Evolutionary conservation across 2,329 filamentous ascomycete species (phyloP).

Genomic region (Colletotrichum caudatum): DNA sequence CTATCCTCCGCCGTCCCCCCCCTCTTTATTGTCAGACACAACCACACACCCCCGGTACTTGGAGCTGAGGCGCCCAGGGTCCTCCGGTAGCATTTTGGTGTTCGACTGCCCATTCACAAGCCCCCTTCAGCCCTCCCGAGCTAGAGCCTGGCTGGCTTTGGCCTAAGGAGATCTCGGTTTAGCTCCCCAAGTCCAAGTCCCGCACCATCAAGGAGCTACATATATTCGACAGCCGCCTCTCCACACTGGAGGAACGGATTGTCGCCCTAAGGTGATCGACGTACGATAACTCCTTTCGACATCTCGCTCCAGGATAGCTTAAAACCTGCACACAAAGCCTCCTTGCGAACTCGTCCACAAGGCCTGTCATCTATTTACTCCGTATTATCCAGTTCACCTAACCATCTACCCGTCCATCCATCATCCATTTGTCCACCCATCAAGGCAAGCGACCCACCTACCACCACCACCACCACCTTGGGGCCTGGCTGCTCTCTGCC

Average conservation of each 20-base stretch:
- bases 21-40: conserved; percentile 32
- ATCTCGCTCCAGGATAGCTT: conserved; percentile 37
- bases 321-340: conserved; percentile 40
- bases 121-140: conserved; percentile 55
- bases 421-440: conserved; percentile 1
- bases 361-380: conserved; percentile 18
- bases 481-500: background rate
- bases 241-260: conserved; percentile 34
- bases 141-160: conserved; percentile 49
- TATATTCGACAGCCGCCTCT: conserved; percentile 42
- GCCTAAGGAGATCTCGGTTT: conserved; percentile 49
- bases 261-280: conserved; percentile 40
- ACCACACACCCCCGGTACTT: conserved; percentile 34
- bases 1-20: too few species aligned
- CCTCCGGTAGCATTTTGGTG: conserved; percentile 33
- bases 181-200: conserved; percentile 43
- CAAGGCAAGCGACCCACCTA: conserved; percentile 10
- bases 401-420: conserved; percentile 1
- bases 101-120: conserved; percentile 39
- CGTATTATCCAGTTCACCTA: conserved; percentile 2
- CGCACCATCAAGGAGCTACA: conserved; percentile 42
- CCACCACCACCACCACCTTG: conserved; percentile 8
- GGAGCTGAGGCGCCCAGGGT: conserved; percentile 40
- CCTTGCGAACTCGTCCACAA: conserved; percentile 30
- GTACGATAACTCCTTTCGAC: conserved; percentile 42